These are phyloP conservation scores for Aspergillus biplanus DNA, from an alignment of 495 filamentous ascomycete species.

Conservation along the genomic window DNA sequence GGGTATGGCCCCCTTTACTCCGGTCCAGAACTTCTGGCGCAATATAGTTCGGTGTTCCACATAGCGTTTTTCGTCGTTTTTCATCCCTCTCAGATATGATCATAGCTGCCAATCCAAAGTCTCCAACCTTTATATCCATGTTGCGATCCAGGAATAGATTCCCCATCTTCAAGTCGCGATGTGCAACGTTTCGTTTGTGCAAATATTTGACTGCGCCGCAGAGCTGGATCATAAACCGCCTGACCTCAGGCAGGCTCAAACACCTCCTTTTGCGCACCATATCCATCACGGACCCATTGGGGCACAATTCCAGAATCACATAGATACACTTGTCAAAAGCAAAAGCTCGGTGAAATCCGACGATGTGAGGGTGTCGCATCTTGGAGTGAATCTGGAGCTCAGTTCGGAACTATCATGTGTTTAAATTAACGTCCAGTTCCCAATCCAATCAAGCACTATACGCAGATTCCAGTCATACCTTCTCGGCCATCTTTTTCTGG, in stretches of 20 bases:
- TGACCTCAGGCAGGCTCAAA: conserved; percentile 86
- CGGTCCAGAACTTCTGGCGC: conserved; percentile 88
- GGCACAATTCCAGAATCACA: conserved; percentile 90
- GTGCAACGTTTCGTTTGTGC: conserved; percentile 91
- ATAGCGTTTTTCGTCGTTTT: conserved; percentile 84
- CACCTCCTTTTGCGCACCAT: conserved; percentile 90
- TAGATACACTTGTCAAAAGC: conserved; percentile 87
- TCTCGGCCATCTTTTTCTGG: conserved; percentile 81
- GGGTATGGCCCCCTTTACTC: conserved; percentile 81
- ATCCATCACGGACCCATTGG: conserved; percentile 97
- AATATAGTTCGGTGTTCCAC: conserved; percentile 98
- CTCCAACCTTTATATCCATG: conserved; percentile 98
- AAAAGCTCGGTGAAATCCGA: conserved; percentile 93
- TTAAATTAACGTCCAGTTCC: conserved; percentile 30
- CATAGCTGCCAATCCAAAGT: conserved; percentile 95
- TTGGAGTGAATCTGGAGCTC: conserved; percentile 98
- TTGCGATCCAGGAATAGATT: conserved; percentile 94
- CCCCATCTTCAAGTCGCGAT: conserved; percentile 96
- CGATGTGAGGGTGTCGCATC: conserved; percentile 91
- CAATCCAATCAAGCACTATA: not conserved
- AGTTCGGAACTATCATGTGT: conserved; percentile 76
- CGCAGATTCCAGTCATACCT: conserved; percentile 57
- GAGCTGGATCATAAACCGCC: conserved; percentile 90
- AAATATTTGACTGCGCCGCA: conserved; percentile 97
- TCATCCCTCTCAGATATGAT: conserved; percentile 84